Conservation (phyloP, 257 asterid species). For the Lavandula angustifolia region DNA sequence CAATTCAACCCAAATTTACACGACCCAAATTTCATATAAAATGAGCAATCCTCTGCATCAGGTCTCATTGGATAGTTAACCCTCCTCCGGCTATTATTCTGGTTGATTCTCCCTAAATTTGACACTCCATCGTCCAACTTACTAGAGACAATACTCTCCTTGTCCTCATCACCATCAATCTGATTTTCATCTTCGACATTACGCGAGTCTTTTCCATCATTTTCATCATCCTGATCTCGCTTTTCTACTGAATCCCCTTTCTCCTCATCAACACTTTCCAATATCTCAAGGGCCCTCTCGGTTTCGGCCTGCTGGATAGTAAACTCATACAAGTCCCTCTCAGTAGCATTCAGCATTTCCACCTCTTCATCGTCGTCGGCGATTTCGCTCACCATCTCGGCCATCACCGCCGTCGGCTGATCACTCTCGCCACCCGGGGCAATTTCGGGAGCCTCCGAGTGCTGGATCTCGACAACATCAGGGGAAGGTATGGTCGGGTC, state of each 20-base stretch:
- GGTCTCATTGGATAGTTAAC: slow-evolving; percentile 69
- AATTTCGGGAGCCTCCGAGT: slow-evolving; percentile 27
- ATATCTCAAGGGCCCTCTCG: slow-evolving; percentile 32
- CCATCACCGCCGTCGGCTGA: slow-evolving; percentile 25
- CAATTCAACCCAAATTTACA: slow-evolving; percentile 85
- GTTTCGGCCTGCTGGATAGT: slow-evolving; percentile 42
- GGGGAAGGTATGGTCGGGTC: slow-evolving; percentile 31
- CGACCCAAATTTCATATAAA: slow-evolving; percentile 66
- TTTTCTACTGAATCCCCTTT: slow-evolving; percentile 27
- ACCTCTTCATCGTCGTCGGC: slow-evolving; percentile 38
- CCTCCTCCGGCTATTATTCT: slow-evolving; percentile 35
- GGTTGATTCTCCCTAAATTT: slow-evolving; percentile 28
- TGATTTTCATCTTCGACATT: slow-evolving; percentile 28
- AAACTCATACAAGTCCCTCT: slow-evolving; percentile 45
- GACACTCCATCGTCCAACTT: slow-evolving; percentile 24
- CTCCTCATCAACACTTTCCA: slow-evolving; percentile 10
- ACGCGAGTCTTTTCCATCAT: slow-evolving; percentile 25
- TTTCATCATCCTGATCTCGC: slow-evolving; percentile 18
- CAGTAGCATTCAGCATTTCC: slow-evolving; percentile 40
- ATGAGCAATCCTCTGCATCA: slow-evolving; percentile 86
- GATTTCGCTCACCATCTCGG: slow-evolving; percentile 30
- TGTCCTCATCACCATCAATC: slow-evolving; percentile 28
- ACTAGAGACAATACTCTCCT: slow-evolving; percentile 33
- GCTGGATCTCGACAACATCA: slow-evolving; percentile 25
- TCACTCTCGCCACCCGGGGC: slow-evolving; percentile 31